A percentile compares a stretch with the other conserved stretches of the same genome.
phyloP scores from a whole-genome alignment of 768 basidiomycete species.

The Porphyrellus cyaneotinctus region DNA sequence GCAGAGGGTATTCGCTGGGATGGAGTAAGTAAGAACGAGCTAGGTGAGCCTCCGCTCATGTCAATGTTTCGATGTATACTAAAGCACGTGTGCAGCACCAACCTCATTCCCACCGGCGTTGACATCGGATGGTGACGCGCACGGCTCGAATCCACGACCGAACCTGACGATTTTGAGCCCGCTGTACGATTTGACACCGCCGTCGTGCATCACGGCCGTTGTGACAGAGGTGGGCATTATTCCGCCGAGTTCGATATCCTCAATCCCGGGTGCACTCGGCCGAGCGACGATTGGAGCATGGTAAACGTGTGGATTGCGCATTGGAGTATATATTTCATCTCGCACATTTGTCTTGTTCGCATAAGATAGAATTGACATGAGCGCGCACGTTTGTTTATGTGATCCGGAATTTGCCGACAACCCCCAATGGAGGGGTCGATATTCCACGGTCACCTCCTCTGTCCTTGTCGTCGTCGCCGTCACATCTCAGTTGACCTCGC shows the following conservation, averaged over 20 bases:
- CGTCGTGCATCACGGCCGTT: constrained; percentile 88
- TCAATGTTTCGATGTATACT: neutral
- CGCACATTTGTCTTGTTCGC: neutral
- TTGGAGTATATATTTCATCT: constrained; percentile 5
- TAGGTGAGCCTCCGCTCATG: constrained; percentile 51
- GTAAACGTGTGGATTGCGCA: neutral
- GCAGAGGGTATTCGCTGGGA: constrained; percentile 90
- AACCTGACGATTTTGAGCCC: constrained; percentile 81
- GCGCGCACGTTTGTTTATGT: constrained; percentile 21
- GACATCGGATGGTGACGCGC: constrained; percentile 2
- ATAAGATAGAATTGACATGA: neutral
- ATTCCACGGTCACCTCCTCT: neutral
- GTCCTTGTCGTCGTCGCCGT: constrained; percentile 3
- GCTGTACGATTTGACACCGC: constrained; percentile 91
- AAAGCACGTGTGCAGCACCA: constrained; percentile 24
- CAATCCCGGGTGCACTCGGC: constrained; percentile 67
- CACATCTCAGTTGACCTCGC: constrained; percentile 6
- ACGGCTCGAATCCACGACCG: constrained; percentile 32
- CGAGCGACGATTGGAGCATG: constrained; percentile 24
- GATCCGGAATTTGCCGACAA: constrained; percentile 15
- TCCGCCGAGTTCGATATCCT: constrained; percentile 86
- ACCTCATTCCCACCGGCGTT: constrained; percentile 21
- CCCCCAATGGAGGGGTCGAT: constrained; percentile 7
- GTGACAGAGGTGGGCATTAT: constrained; percentile 97
- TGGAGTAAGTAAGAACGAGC: constrained; percentile 92